Percentiles rank a stretch among this genome's conserved stretches.
phyloP scores from a whole-genome alignment of 495 filamentous ascomycete genomes.

The Rusavskia elegans region DNA sequence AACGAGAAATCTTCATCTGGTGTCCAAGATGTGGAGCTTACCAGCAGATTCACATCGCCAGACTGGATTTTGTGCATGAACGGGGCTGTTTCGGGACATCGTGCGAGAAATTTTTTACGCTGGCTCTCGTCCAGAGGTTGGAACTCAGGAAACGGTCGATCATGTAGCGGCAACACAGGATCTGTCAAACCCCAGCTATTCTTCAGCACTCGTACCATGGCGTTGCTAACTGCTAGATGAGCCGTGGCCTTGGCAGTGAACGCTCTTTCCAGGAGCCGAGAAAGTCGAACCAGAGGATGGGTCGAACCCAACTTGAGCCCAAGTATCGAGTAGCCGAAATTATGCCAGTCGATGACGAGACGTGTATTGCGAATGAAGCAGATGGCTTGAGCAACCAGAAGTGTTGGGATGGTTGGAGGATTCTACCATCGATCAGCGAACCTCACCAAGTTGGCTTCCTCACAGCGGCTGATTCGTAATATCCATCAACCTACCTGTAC shows the following conservation, averaged over 20 bases:
- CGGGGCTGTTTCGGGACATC: slow-evolving; percentile 38
- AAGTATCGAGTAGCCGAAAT: slow-evolving; percentile 94
- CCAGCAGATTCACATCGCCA: slow-evolving; percentile 47
- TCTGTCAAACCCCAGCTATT: slow-evolving; percentile 43
- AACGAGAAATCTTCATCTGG: slow-evolving; percentile 88
- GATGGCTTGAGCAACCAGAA: slow-evolving; percentile 54
- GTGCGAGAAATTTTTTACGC: slow-evolving; percentile 41
- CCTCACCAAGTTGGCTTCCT: no score
- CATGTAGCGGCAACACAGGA: slow-evolving; percentile 63
- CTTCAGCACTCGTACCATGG: slow-evolving; percentile 64
- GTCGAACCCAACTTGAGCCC: slow-evolving; percentile 41
- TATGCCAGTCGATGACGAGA: slow-evolving; percentile 95
- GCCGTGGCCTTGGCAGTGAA: slow-evolving; percentile 53
- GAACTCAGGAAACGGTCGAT: slow-evolving; percentile 74
- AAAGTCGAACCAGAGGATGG: slow-evolving; percentile 64
- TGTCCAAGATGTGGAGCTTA: slow-evolving; percentile 93
- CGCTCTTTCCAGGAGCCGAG: slow-evolving; percentile 57
- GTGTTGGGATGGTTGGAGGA: slow-evolving; percentile 84
- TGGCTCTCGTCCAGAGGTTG: slow-evolving; percentile 41
- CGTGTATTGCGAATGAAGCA: slow-evolving; percentile 65
- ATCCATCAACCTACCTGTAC: slow-evolving; percentile 39
- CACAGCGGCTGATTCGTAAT: no score
- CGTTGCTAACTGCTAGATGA: slow-evolving; percentile 76
- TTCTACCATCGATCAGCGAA: slow-evolving; percentile 39
- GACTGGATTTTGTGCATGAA: slow-evolving; percentile 25